phyloP scores from a whole-genome alignment of 2,329 filamentous ascomycete genomes.

The Aureobasidium sp. region DNA sequence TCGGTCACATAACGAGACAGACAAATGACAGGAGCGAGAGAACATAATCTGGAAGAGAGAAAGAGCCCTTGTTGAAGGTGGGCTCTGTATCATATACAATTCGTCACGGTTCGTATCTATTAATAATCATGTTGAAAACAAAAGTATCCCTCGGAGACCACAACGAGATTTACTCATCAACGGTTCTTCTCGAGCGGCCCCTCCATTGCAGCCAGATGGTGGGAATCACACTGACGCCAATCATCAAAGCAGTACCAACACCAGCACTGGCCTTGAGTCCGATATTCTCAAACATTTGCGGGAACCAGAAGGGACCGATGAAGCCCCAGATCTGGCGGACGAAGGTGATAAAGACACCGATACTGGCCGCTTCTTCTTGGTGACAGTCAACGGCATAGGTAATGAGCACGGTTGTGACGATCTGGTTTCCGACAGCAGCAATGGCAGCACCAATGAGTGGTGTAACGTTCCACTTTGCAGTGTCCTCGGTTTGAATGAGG shows the following conservation, averaged over 20 bases:
- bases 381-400: conserved; percentile 56
- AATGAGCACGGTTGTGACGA: conserved; percentile 54
- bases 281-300: conserved; percentile 33
- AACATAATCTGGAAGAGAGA: neutral
- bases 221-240: conserved; percentile 28
- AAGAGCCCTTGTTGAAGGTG: neutral
- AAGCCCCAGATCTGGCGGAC: conserved; percentile 50
- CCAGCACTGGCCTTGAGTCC: conserved; percentile 28
- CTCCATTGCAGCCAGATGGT: conserved; percentile 28
- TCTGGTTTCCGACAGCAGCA: conserved; percentile 50
- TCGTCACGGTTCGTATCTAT: conserved; percentile 5
- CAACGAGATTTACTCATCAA: neutral
- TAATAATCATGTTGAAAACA: neutral
- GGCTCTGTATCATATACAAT: neutral
- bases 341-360: conserved; percentile 54
- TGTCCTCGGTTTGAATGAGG: conserved; percentile 41
- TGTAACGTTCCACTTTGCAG: conserved; percentile 46
- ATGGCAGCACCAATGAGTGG: conserved; percentile 48
- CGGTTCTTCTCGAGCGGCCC: conserved; percentile 15
- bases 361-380: conserved; percentile 44
- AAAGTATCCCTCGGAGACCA: neutral
- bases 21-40: neutral
- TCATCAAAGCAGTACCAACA: conserved; percentile 32
- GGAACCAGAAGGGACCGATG: conserved; percentile 36
- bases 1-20: no score